Base-by-base conservation (phyloP, 2,329 filamentous ascomycete species). In the Aspergillus sp. region DNA sequence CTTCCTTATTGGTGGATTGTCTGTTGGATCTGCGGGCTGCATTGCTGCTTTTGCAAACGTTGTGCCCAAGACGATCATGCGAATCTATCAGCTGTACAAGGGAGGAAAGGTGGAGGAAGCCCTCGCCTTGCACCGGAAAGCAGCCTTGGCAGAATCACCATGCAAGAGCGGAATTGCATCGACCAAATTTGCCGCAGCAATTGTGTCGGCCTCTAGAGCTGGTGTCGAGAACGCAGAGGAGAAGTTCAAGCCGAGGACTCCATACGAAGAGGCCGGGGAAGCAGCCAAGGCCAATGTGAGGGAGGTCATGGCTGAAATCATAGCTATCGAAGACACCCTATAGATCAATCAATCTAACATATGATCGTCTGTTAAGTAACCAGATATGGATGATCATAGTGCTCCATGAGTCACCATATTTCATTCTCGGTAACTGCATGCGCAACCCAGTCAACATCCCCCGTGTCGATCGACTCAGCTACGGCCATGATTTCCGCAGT, bases 91-190 rank as follows among this genome's bases (percentile, higher is more conserved):
- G 3, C 74, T 90, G 19, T 90, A 85, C 72, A 81, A 79, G 61
- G 79, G 79, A 53, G 88, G 88, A 0, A 84, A 84, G 70, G 71
- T 77, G 7, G 76, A 82, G 1, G 86, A 89, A 69, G 89, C 89
- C 1, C 66, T 89, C 63, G 79, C 77, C 54, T 72, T 91, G 71
- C 88, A 91, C 68, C 77, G 81, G 59, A 84, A 83, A 71, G 85
- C 87, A 0, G 87, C 88, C 6, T 75, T 91, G 56, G 88, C 88
- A 0, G 89, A 91, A 74, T 84, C 83, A 59, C 84, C 85, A 0
- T 85, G 84, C 69, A 91, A 91, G 76, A 81, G 82, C 7, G 89
- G 89, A 6, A 89, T 91, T 67, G 87, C 87, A 8, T 81, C 82
- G 2, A 86, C 85, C 22, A 91, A 91, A 76, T 90, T 88, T 71